A percentile compares a stretch with the other conserved stretches of the same genome.
These are phyloP conservation scores for Trichoderma asperelloides DNA, from an alignment of 495 filamentous ascomycete genomes.

Conservation along the genomic window DNA sequence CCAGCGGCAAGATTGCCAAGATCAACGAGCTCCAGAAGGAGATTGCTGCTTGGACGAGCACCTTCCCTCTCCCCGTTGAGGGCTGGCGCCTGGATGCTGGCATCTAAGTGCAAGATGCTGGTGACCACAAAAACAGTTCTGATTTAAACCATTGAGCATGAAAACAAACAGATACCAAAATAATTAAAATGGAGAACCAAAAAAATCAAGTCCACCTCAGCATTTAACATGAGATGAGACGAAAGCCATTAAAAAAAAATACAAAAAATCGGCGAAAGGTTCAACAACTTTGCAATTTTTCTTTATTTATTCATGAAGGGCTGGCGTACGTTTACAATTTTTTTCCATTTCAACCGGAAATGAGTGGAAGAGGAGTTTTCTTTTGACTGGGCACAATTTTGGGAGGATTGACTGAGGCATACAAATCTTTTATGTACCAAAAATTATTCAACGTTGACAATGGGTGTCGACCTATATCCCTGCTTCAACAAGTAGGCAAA, in stretches of 20 bases:
- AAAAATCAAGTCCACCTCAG: neutral
- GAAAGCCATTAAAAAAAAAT: constrained; percentile 8
- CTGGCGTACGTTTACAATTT: neutral
- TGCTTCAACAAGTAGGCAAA: constrained; percentile 1
- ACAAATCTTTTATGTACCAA: neutral
- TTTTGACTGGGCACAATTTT: neutral
- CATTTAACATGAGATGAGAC: constrained; percentile 14
- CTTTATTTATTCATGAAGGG: neutral
- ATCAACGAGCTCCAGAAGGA: constrained; percentile 80
- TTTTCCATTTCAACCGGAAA: constrained; percentile 5
- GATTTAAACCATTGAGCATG: constrained; percentile 1
- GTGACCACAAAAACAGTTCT: neutral
- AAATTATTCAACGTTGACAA: neutral
- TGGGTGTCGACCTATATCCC: neutral
- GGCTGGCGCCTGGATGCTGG: constrained; percentile 47
- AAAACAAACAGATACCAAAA: constrained; percentile 11
- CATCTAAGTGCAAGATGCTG: constrained; percentile 23
- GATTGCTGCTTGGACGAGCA: constrained; percentile 77
- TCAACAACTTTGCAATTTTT: constrained; percentile 6
- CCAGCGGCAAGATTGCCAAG: constrained; percentile 64
- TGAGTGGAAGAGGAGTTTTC: neutral
- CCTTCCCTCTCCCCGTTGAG: constrained; percentile 87
- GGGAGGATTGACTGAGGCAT: neutral
- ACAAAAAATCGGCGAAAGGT: neutral
- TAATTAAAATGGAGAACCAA: constrained; percentile 11